Conservation (phyloP, 2,329 filamentous ascomycete genomes). For the Podosphaera aphanis region DNA sequence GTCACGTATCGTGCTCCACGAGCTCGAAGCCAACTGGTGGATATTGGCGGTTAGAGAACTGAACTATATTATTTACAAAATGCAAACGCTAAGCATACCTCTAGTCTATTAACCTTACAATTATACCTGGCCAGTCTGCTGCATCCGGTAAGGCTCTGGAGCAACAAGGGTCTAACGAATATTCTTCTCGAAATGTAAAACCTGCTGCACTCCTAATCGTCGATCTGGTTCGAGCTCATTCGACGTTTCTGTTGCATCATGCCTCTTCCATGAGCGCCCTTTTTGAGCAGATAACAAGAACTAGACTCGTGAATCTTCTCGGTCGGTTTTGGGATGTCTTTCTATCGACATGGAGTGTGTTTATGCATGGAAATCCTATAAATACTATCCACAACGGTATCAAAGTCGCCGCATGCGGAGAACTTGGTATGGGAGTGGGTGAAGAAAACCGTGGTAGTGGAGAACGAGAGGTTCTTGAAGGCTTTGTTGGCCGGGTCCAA, state of each 20-base stretch:
- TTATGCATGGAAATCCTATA: conserved; percentile 73
- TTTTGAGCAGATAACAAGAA: conserved; percentile 37
- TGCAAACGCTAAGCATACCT: conserved; percentile 16
- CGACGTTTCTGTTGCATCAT: conserved; percentile 72
- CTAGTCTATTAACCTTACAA: conserved; percentile 57
- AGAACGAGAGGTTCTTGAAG: conserved; percentile 78
- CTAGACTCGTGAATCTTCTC: conserved; percentile 48
- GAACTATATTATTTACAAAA: background rate
- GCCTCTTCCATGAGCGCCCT: conserved; percentile 48
- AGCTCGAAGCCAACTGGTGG: conserved; percentile 89
- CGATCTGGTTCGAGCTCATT: conserved; percentile 64
- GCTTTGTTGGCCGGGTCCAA: conserved; percentile 55
- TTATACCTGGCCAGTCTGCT: conserved; percentile 37
- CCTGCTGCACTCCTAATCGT: conserved; percentile 54
- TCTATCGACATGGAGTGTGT: conserved; percentile 59
- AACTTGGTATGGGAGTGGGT: conserved; percentile 80
- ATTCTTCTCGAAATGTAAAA: conserved; percentile 76
- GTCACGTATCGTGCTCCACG: conserved; percentile 59
- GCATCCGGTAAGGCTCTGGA: conserved; percentile 11
- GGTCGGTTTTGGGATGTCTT: conserved; percentile 60
- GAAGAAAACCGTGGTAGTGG: conserved; percentile 90
- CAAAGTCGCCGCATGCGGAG: conserved; percentile 72
- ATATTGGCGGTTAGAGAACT: conserved; percentile 50
- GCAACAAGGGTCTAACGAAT: conserved; percentile 31
- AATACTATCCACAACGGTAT: conserved; percentile 59